phyloP scores from a whole-genome alignment of 1,284 basidiomycete species.

The Pascua sp. region DNA sequence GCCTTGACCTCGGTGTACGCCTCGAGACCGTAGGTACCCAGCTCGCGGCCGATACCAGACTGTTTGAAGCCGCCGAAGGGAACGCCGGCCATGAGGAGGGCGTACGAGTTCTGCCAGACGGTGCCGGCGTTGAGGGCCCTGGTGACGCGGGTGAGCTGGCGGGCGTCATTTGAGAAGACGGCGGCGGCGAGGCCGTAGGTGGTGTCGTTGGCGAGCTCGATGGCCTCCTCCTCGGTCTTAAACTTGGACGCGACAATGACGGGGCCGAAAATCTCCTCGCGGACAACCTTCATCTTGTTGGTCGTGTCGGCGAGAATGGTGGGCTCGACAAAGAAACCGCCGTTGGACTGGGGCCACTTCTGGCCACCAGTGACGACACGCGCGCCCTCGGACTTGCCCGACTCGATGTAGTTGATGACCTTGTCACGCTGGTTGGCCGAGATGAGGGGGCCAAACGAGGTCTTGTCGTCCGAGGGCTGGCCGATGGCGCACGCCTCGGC shows the following conservation, averaged over 20 bases:
- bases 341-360: slow-evolving; percentile 35
- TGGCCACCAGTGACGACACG: slow-evolving; percentile 72
- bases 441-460: slow-evolving; percentile 74
- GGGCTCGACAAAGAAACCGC: slow-evolving; percentile 48
- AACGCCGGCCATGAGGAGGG: slow-evolving; percentile 71
- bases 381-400: slow-evolving; percentile 82
- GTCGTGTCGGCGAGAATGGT: slow-evolving; percentile 46
- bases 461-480: slow-evolving; percentile 65
- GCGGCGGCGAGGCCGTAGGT: slow-evolving; percentile 82
- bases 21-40: slow-evolving; percentile 80
- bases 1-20: slow-evolving; percentile 81
- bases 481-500: slow-evolving; percentile 69
- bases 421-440: slow-evolving; percentile 83
- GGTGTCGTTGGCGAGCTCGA: slow-evolving; percentile 76
- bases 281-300: slow-evolving; percentile 35
- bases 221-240: slow-evolving; percentile 48
- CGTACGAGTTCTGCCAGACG: slow-evolving; percentile 85
- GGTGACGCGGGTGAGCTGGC: slow-evolving; percentile 79
- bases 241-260: slow-evolving; percentile 50
- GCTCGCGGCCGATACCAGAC: slow-evolving; percentile 74
- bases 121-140: slow-evolving; percentile 73
- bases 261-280: slow-evolving; percentile 53
- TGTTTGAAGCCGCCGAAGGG: slow-evolving; percentile 95
- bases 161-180: slow-evolving; percentile 78
- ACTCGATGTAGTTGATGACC: slow-evolving; percentile 83